A percentile compares a stretch with the other conserved stretches of the same genome.
These are phyloP conservation scores for Penicillium angulare DNA, from an alignment of 495 filamentous ascomycete genomes.

Conservation along the genomic window DNA sequence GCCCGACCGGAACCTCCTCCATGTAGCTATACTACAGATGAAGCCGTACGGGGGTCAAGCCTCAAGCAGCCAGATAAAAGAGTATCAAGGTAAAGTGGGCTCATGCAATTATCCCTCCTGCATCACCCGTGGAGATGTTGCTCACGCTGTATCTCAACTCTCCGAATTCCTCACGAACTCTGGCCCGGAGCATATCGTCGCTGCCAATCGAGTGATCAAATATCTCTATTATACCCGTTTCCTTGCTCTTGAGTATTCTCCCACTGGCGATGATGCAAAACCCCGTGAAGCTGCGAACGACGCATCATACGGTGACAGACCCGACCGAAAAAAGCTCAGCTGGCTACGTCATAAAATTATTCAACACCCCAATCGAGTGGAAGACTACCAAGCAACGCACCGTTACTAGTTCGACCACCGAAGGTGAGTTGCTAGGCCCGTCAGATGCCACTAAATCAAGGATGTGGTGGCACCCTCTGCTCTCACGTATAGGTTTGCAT, in stretches of 20 bases:
- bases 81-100: constrained; percentile 24
- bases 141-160: constrained; percentile 7
- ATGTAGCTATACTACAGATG: too few relatives aligned
- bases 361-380: constrained; percentile 19
- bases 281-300: constrained; percentile 8
- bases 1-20: too few relatives aligned
- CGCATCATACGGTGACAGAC: constrained; percentile 17
- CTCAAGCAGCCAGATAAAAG: constrained; percentile 2
- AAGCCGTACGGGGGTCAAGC: neutral
- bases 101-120: constrained; percentile 22
- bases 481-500: neutral
- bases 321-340: constrained; percentile 15
- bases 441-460: constrained; percentile 1
- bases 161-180: constrained; percentile 24
- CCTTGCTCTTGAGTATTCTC: constrained; percentile 5
- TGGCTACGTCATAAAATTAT: constrained; percentile 17
- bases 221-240: constrained; percentile 14
- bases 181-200: constrained; percentile 7
- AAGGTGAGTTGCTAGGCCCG: constrained; percentile 13
- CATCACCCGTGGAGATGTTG: constrained; percentile 20
- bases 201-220: constrained; percentile 7
- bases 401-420: constrained; percentile 13
- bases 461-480: constrained; percentile 7
- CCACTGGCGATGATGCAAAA: neutral
- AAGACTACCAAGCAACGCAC: constrained; percentile 18